Evolutionary conservation across 2,329 filamentous ascomycete genomes (phyloP), one percentile per base, ranked within the genome.

Genomic region (Falciphora oryzae): DNA sequence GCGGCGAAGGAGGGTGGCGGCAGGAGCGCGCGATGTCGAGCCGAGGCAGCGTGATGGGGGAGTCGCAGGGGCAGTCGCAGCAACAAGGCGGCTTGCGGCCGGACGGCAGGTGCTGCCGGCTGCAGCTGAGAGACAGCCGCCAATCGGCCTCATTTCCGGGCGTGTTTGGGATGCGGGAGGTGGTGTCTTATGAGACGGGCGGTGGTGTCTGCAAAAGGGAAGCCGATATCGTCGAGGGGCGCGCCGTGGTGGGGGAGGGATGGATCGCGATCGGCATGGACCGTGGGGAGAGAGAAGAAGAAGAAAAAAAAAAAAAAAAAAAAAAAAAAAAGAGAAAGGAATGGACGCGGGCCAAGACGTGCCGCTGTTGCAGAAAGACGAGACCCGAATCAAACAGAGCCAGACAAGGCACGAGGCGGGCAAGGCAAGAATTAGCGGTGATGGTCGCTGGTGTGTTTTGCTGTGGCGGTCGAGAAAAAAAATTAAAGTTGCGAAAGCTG

Each of bases 101-200:
- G 59, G 59, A 32, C 59, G 38, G 31, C 59, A 28, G 59, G n/a
- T 28, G 59, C 32, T 61, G 32, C 32, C n/a, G 32, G 31, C 59
- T 61, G 32, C 38, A 38, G 32, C 28, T 25, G 59, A 32, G 59
- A 61, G 59, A 61, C 59, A 61, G 18, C 7, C n/a, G 44, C 59
- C 59, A 61, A 61, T 61, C 59, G 59, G 59, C 32, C 59, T 61
- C 59, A 61, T 61, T 61, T 61, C 59, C 59, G 59, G 59, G 27
- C 32, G 44, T 61, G 59, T 61, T 32, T 61, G 38, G 59, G 38
- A 61, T n/a, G 6, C 22, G 32, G 38, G 32, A 31, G 28, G 38
- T 61, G 32, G 59, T 61, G 59, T 61, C 59, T 44, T 38, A 61
- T 53, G 44, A 53, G 44, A 25, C 22, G 44, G 44, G 22, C 44